Evolutionary conservation across 192 early-diverging fungal genomes (phyloP).

Genomic region (Coemansia sp.): DNA sequence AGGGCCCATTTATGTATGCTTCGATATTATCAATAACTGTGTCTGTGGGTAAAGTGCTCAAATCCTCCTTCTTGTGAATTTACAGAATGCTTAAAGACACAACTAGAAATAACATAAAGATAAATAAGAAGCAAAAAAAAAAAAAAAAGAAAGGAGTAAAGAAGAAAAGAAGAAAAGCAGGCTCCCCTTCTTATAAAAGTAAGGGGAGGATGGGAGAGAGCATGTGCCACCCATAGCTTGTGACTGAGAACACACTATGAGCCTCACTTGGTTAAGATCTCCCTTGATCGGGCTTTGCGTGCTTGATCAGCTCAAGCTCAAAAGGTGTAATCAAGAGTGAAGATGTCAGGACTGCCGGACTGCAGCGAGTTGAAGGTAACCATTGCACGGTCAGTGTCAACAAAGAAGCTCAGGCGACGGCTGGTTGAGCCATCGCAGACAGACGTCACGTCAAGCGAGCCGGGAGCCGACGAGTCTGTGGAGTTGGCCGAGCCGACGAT

Average conservation of each 20-base stretch:
- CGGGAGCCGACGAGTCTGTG: constrained; percentile 1
- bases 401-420: constrained; percentile 43
- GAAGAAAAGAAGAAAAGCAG: not conserved
- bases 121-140: no score
- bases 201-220: not conserved
- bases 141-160: not conserved
- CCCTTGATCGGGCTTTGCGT: no score
- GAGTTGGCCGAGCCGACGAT: constrained; percentile 13
- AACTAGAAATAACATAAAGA: no score
- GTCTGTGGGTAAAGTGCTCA: no score
- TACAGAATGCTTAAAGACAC: no score
- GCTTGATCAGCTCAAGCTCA: constrained; percentile 1
- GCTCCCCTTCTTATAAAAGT: not conserved
- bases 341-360: constrained; percentile 38
- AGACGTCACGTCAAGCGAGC: constrained; percentile 26
- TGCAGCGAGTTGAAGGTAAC: constrained; percentile 44
- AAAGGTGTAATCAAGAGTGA: constrained; percentile 20
- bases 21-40: no score
- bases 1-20: not conserved
- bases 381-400: constrained; percentile 25
- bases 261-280: no score
- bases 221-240: no score
- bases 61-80: no score
- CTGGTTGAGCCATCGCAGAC: constrained; percentile 28
- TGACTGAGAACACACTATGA: no score